A percentile compares a stretch with the other conserved stretches of the same genome.
Evolutionary conservation across 306 rosid species (phyloP).

Genomic region (Trifolium dubium): DNA sequence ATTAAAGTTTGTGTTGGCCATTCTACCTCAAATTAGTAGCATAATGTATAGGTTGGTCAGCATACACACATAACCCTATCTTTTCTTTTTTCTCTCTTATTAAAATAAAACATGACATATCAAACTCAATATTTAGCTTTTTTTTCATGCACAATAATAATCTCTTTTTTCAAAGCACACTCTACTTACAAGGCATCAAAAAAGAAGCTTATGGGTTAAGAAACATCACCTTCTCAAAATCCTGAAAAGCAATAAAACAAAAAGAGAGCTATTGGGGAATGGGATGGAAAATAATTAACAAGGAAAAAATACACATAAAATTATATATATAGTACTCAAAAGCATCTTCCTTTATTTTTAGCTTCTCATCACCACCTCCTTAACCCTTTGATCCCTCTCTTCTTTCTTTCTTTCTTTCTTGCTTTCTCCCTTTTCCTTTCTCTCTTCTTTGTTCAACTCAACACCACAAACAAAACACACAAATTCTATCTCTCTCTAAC

Average conservation of each 20-base stretch:
- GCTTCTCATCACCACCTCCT: slow-evolving; percentile 49
- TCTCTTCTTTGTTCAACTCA: slow-evolving; percentile 40
- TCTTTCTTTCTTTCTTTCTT: slow-evolving; percentile 40
- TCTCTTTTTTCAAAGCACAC: slow-evolving; percentile 49
- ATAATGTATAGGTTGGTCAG: slow-evolving; percentile 42
- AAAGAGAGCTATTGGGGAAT: slow-evolving; percentile 47
- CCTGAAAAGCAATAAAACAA: slow-evolving; percentile 87
- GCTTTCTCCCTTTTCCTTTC: slow-evolving; percentile 40
- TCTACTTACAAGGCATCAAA: slow-evolving; percentile 47
- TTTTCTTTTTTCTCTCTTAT: slow-evolving; percentile 32
- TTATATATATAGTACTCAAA: slow-evolving; percentile 68
- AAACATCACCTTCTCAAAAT: slow-evolving; percentile 71
- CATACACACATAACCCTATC: slow-evolving; percentile 11
- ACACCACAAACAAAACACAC: slow-evolving; percentile 40
- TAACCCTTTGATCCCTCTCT: slow-evolving; percentile 37
- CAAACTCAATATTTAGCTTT: slow-evolving; percentile 44
- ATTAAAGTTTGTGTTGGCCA: slow-evolving; percentile 50
- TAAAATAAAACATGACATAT: slow-evolving; percentile 34
- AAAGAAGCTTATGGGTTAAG: slow-evolving; percentile 81
- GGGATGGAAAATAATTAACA: slow-evolving; percentile 36
- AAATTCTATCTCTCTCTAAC: slow-evolving; percentile 43
- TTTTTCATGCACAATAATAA: slow-evolving; percentile 57
- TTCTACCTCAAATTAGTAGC: slow-evolving; percentile 40
- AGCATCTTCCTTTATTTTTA: slow-evolving; percentile 63
- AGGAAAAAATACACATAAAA: slow-evolving; percentile 7